These are phyloP conservation scores for Lasiodiplodia hormozganensis DNA, from an alignment of 2,329 filamentous ascomycete genomes.

Conservation along the genomic window DNA sequence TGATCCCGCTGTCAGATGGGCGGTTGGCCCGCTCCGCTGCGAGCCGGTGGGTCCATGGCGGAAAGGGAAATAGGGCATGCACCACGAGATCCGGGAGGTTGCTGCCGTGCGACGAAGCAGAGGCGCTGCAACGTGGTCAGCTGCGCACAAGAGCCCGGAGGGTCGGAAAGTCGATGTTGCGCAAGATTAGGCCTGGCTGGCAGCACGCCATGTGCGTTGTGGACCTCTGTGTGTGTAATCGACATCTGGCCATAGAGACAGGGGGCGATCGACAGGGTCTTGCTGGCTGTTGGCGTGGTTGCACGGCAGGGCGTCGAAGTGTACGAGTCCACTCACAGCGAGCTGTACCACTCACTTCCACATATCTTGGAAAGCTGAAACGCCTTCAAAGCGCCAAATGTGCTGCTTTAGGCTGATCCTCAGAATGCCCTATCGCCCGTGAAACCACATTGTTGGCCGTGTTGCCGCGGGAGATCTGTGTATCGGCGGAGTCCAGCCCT, in stretches of 20 bases:
- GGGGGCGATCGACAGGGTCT: slow-evolving; percentile 25
- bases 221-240: slow-evolving; percentile 5
- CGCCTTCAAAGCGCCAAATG: slow-evolving; percentile 23
- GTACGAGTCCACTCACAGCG: neutral
- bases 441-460: neutral
- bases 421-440: neutral
- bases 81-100: slow-evolving; percentile 28
- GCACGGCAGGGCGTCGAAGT: neutral
- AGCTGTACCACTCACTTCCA: neutral
- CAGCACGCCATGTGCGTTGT: slow-evolving; percentile 15
- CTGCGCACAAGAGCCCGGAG: slow-evolving; percentile 28
- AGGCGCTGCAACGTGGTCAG: slow-evolving; percentile 30
- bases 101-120: slow-evolving; percentile 22
- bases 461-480: neutral
- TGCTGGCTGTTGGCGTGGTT: slow-evolving; percentile 11
- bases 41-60: slow-evolving; percentile 6
- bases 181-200: slow-evolving; percentile 20
- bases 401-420: slow-evolving; percentile 12
- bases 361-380: slow-evolving; percentile 7
- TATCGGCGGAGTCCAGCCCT: slow-evolving; percentile 7
- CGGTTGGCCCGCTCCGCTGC: slow-evolving; percentile 17
- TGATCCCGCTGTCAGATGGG: slow-evolving; percentile 27
- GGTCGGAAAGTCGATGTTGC: slow-evolving; percentile 20
- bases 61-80: slow-evolving; percentile 26
- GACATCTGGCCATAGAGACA: neutral